These are phyloP conservation scores for Pleurotus djamor DNA, from an alignment of 768 basidiomycete species.

Conservation along the genomic window DNA sequence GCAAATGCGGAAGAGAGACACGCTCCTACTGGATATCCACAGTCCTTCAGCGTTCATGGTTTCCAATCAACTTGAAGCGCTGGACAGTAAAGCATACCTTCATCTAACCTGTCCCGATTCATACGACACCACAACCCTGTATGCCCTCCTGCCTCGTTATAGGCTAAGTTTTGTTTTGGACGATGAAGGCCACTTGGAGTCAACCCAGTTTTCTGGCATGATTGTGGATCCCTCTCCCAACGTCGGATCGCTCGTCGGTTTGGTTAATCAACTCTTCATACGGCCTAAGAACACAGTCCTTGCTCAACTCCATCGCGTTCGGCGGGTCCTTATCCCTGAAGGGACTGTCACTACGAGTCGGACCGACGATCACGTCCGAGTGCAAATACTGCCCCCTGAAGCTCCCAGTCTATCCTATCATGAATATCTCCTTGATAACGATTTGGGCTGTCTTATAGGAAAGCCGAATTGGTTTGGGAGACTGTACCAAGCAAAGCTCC, in stretches of 20 bases:
- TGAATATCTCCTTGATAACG: slow-evolving; percentile 28
- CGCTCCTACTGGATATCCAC: slow-evolving; percentile 19
- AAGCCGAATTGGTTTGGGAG: slow-evolving; percentile 21
- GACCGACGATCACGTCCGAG: slow-evolving; percentile 16
- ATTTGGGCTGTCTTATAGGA: slow-evolving; percentile 28
- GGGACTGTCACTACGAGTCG: slow-evolving; percentile 22
- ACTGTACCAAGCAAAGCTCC: slow-evolving; percentile 39
- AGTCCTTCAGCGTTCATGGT: slow-evolving; percentile 19
- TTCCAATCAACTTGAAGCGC: slow-evolving; percentile 12
- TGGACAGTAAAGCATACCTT: slow-evolving; percentile 16
- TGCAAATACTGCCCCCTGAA: slow-evolving; percentile 16
- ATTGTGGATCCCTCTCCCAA: slow-evolving; percentile 39
- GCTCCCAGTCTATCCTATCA: slow-evolving; percentile 10
- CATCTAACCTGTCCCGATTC: slow-evolving; percentile 8
- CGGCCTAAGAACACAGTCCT: slow-evolving; percentile 15
- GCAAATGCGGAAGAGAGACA: slow-evolving; percentile 11
- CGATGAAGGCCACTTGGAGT: slow-evolving; percentile 29
- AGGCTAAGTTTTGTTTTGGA: slow-evolving; percentile 37
- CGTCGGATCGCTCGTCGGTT: slow-evolving; percentile 41
- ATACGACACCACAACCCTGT: slow-evolving; percentile 12
- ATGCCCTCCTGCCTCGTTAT: slow-evolving; percentile 35
- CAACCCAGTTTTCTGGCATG: slow-evolving; percentile 36
- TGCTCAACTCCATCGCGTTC: slow-evolving; percentile 16
- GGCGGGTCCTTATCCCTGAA: slow-evolving; percentile 36
- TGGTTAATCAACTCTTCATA: slow-evolving; percentile 37